phyloP scores from a whole-genome alignment of 2,329 filamentous ascomycete species.

The Verticillium nubilum region DNA sequence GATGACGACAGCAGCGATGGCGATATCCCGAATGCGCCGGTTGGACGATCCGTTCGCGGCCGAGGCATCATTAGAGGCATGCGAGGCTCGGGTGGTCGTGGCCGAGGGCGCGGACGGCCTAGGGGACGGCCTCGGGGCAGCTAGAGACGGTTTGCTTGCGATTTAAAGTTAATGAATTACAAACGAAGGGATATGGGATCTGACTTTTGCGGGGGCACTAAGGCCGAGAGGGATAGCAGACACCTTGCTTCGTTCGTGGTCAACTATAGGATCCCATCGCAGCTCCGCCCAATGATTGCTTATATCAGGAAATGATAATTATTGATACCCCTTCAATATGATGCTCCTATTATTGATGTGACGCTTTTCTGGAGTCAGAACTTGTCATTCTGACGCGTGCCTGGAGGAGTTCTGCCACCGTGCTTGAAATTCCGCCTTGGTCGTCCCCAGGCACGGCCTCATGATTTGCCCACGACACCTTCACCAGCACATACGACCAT shows the following conservation, averaged over 20 bases:
- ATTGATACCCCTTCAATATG: too few species aligned
- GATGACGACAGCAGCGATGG: conserved; percentile 6
- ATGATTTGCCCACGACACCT: neutral
- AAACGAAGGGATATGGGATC: neutral
- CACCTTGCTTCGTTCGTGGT: too few species aligned
- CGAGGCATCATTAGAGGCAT: conserved; percentile 3
- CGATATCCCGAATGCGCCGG: neutral
- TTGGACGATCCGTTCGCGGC: neutral
- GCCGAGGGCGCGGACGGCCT: conserved; percentile 1
- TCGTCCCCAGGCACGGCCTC: too few species aligned
- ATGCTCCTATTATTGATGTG: too few species aligned
- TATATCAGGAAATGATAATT: too few species aligned
- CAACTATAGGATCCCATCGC: too few species aligned
- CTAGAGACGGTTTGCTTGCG: neutral
- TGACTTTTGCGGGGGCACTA: neutral
- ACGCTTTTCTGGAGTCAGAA: too few species aligned
- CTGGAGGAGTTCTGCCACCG: too few species aligned
- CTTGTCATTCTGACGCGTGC: too few species aligned
- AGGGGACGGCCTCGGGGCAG: conserved; percentile 1
- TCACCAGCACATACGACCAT: neutral
- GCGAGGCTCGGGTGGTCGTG: conserved; percentile 5
- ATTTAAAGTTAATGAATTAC: neutral
- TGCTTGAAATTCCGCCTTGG: too few species aligned
- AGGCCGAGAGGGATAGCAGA: neutral
- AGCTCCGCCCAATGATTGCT: too few species aligned